Evolutionary conservation across 2,329 filamentous ascomycete genomes (phyloP), one percentile per base, ranked within the genome.

Genomic region (Fusarium graminum): DNA sequence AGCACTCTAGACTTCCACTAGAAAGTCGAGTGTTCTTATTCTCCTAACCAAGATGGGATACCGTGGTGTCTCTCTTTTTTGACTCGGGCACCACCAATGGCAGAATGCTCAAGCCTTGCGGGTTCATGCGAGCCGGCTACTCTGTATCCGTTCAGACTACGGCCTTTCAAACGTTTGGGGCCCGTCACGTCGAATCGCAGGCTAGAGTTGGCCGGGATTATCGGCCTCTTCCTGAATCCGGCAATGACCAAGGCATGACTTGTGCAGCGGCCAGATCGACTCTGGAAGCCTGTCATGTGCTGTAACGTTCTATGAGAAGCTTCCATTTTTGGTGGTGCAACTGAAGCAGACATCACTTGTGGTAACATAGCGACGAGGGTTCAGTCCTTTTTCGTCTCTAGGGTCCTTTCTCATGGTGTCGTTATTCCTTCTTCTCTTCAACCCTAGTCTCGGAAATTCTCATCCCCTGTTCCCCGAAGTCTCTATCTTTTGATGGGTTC

Each of bases 401-500:
- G 54, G 40, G 54, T 34, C 28, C 36, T 39, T 45, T 16, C 14
- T 54, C n/a, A 9, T 38, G 41, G 42, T 30, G n/a, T 30, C 32
- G n/a, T 41, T 42, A 16, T 59, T 32, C 17, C 40, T 57, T 46
- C 19, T 29, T 46, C 40, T 60, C 40, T n/a, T 28, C 16, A 25
- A 55, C 49, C 61, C 61, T 54, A 62, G 62, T 44, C 19, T 47
- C 62, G 62, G 62, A 28, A 47, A 30, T 49, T 28, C 51, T 41
- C 41, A 25, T 63, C 62, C 62, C 59, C 62, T 65, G 62, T 66
- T 65, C 62, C 62, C 62, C 62, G 62, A 56, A 52, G 14, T 26
- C 45, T 44, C 39, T 55, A 19, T 46, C 25, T 39, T 45, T 52
- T 59, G 54, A 61, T 54, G 36, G 32, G 16, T 36, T 36, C 30